Evolutionary conservation across 202 grass and related monocot species (phyloP), one percentile per base, ranked within the genome.

Genomic region (Schoenoplectus tabernaemontani): DNA sequence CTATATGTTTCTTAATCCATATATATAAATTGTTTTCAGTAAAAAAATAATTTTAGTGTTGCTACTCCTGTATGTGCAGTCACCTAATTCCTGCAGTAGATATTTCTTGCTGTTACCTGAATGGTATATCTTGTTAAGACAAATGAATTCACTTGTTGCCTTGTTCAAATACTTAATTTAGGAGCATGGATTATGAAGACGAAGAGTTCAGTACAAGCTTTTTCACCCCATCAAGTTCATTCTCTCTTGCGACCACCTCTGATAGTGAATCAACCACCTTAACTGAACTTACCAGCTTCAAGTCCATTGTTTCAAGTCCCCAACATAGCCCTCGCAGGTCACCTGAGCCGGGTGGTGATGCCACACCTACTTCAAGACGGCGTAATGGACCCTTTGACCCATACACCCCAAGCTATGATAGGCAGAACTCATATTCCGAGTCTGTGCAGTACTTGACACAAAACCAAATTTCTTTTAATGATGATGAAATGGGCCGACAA

Each of bases 241-340:
- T 95, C 69, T 93, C 86, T 77, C 1, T 46, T 56, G 88, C 85
- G 57, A 90, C 90, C 78, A 86, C 78, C 28, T 99, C 85, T 50
- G 92, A 95, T 78, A 90, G 86, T 4, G 96, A 99, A 82, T 92
- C 85, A 2, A 57, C 87, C 77, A 91, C 86, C 81, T 78, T 89
- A 64, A 84, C 74, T 87, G 56, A 64, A 50, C 24, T 81, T 59
- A 88, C 83, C 80, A 90, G 84, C 76, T 93, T 93, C 82, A 81
- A 87, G 63, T 83, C 90, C 33, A 76, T 82, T 42, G 64, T 76
- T 79, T 89, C 86, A 0, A 99, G 86, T 81, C 92, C 90, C 28
- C 51, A 81, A 50, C 73, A 88, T 56, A 95, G 86, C 67, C 96
- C 96, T 11, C 44, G 81, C 68, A 99, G 78, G 72, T 51, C 72